Evolutionary conservation across 2,329 filamentous ascomycete species (phyloP).

Genomic region (Fusarium sacchari): DNA sequence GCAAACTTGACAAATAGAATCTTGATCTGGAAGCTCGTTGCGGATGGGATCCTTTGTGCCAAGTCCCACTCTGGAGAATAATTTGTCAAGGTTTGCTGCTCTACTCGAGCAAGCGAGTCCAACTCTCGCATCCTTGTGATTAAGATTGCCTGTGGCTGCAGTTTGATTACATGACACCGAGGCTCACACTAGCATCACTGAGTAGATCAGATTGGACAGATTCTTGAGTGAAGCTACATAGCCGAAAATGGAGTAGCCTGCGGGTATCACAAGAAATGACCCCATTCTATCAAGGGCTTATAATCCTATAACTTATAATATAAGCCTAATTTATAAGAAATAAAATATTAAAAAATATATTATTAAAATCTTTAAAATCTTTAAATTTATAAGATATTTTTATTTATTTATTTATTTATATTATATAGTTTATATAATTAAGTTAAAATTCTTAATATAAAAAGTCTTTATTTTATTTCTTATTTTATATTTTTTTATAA

Average conservation of each 20-base stretch:
- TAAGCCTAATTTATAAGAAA: too few species aligned
- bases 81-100: background rate
- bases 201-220: background rate
- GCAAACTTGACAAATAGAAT: constrained; percentile 22
- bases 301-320: too few species aligned
- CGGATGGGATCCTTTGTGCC: constrained; percentile 1
- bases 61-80: constrained; percentile 4
- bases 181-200: background rate
- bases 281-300: too few species aligned
- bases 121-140: background rate
- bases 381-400: too few species aligned
- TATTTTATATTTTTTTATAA: too few species aligned
- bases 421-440: too few species aligned
- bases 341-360: too few species aligned
- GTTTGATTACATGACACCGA: background rate
- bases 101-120: background rate
- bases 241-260: background rate
- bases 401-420: too few species aligned
- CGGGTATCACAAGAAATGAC: too few species aligned
- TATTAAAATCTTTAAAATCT: too few species aligned
- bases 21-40: constrained; percentile 19
- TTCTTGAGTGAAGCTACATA: background rate
- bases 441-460: too few species aligned
- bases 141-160: background rate
- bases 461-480: too few species aligned